phyloP scores from a whole-genome alignment of 2,329 filamentous ascomycete species.

The Fusarium virguliforme region DNA sequence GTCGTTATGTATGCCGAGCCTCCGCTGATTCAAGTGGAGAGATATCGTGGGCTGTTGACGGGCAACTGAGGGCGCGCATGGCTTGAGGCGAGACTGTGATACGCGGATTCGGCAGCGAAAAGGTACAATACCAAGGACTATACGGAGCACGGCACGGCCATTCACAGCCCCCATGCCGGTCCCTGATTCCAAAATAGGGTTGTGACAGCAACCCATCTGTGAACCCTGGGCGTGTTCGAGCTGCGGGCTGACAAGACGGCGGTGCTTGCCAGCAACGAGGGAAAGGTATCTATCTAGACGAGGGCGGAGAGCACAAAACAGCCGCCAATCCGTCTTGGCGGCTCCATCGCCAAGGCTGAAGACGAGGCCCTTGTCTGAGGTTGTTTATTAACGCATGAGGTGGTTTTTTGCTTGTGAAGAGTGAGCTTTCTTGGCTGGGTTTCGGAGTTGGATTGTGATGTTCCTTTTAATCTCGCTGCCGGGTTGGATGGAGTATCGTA shows the following conservation, averaged over 20 bases:
- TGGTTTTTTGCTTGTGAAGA: background rate
- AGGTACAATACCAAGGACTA: too few relatives aligned
- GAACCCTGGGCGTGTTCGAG: slow-evolving; percentile 15
- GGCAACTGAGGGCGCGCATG: background rate
- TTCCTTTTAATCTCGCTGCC: slow-evolving; percentile 40
- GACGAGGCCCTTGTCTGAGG: background rate
- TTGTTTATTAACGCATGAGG: slow-evolving; percentile 11
- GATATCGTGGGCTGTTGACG: slow-evolving; percentile 5
- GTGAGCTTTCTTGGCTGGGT: slow-evolving; percentile 7
- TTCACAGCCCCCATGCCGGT: background rate
- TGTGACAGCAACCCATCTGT: background rate
- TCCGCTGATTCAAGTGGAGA: slow-evolving; percentile 7
- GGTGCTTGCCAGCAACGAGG: slow-evolving; percentile 16
- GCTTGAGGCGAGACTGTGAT: background rate
- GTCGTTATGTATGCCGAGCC: slow-evolving; percentile 14
- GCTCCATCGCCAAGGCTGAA: slow-evolving; percentile 27
- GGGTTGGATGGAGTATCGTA: background rate
- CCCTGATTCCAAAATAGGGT: slow-evolving; percentile 2
- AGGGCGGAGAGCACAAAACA: background rate
- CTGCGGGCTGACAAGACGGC: slow-evolving; percentile 36
- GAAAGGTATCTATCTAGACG: background rate
- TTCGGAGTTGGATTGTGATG: slow-evolving; percentile 8
- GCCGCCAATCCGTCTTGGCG: slow-evolving; percentile 41
- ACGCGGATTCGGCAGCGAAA: background rate
- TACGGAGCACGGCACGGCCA: background rate